Evolutionary conservation across 2,329 filamentous ascomycete species (phyloP).

Genomic region (Metarhizium humberi): DNA sequence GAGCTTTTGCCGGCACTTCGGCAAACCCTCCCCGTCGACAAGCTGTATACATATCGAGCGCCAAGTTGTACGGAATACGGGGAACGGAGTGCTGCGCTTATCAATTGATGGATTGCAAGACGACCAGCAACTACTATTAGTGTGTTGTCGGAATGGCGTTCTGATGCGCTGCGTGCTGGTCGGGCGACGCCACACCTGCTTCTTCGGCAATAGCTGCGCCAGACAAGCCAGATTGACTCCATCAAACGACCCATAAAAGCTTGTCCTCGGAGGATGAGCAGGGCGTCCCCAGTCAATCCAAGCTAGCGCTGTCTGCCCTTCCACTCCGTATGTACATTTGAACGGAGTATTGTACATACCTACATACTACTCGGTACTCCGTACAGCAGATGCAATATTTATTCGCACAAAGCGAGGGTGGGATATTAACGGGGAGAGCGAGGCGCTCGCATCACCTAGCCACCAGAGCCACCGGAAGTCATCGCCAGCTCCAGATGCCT

Average conservation of each 20-base stretch:
- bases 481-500: too few species aligned
- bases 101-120: not conserved
- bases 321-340: too few species aligned
- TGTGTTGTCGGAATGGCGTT: not conserved
- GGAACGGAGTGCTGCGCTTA: not conserved
- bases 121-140: not conserved
- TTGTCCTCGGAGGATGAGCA: not conserved
- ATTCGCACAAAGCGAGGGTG: too few species aligned
- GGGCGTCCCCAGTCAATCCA: not conserved
- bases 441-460: too few species aligned
- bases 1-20: not conserved
- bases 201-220: not conserved
- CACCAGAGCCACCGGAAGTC: not conserved
- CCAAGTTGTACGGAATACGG: not conserved
- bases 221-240: not conserved
- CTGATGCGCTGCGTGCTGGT: not conserved
- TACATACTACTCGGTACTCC: too few species aligned
- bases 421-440: too few species aligned
- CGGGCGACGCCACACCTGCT: not conserved
- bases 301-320: not conserved
- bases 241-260: slow-evolving; percentile 1
- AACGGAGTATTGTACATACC: too few species aligned
- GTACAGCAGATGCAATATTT: too few species aligned
- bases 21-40: not conserved
- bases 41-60: too few species aligned